These are phyloP conservation scores for Helianthus tuberosus DNA, from an alignment of 129 eudicot species.

Conservation along the genomic window DNA sequence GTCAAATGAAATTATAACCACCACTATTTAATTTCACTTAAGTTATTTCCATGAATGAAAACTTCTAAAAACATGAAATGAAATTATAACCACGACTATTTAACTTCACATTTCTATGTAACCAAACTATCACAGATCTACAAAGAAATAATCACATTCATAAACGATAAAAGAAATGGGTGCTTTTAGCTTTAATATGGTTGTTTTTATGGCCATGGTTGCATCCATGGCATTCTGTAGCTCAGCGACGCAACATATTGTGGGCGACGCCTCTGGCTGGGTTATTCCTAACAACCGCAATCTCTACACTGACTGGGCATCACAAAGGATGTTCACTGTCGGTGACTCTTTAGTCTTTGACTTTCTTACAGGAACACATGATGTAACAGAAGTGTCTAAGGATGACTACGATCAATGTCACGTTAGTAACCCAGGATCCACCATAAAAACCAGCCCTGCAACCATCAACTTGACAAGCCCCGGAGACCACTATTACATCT, in stretches of 20 bases:
- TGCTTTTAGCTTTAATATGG: background rate
- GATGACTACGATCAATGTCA: background rate
- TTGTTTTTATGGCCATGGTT: background rate
- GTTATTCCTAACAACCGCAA: background rate
- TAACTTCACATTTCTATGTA: too few species aligned
- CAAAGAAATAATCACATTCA: too few species aligned
- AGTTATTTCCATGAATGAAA: too few species aligned
- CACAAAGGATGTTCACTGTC: background rate
- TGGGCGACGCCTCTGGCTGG: slow-evolving; percentile 5
- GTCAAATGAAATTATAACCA: too few species aligned
- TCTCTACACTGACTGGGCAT: slow-evolving; percentile 12
- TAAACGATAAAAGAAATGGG: background rate
- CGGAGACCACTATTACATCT: slow-evolving; percentile 46
- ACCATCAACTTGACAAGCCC: background rate
- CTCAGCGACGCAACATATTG: background rate
- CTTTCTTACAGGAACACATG: slow-evolving; percentile 21
- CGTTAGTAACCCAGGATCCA: slow-evolving; percentile 25
- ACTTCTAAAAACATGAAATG: too few species aligned
- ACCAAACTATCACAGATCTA: too few species aligned
- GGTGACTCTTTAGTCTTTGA: slow-evolving; percentile 38
- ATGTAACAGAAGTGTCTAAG: too few species aligned
- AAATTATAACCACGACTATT: too few species aligned
- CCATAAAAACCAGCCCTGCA: slow-evolving; percentile 31
- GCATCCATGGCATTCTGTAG: background rate
- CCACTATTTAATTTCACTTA: too few species aligned